phyloP scores from a whole-genome alignment of 2,329 filamentous ascomycete species.

The Pyricularia sp. region DNA sequence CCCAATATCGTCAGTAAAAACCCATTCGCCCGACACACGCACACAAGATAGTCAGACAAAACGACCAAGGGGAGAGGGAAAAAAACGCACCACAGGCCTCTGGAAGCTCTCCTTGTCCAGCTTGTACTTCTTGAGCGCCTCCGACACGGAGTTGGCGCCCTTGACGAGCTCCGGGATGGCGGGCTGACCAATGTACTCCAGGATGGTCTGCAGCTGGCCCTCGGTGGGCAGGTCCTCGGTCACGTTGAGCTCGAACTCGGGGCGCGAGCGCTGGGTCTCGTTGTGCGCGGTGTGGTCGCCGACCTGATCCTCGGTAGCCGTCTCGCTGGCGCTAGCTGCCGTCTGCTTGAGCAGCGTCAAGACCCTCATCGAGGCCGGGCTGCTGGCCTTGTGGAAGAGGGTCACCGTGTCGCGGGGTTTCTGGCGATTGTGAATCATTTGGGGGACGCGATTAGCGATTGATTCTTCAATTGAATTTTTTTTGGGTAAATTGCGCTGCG shows the following conservation, averaged over 20 bases:
- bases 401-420: conserved; percentile 87
- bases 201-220: conserved; percentile 25
- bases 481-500: too few relatives aligned
- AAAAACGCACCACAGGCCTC: conserved; percentile 61
- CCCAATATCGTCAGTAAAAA: neutral
- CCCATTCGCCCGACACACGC: neutral
- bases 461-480: neutral
- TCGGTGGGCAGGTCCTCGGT: conserved; percentile 50
- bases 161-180: conserved; percentile 56
- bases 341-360: conserved; percentile 72
- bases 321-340: conserved; percentile 57
- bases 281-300: conserved; percentile 55
- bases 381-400: conserved; percentile 82
- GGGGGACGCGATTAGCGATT: conserved; percentile 4
- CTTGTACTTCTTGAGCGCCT: conserved; percentile 74
- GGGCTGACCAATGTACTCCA: conserved; percentile 46
- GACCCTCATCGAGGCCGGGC: conserved; percentile 62
- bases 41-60: neutral
- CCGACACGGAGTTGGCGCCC: conserved; percentile 63
- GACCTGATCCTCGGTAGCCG: conserved; percentile 66
- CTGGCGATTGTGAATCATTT: conserved; percentile 35
- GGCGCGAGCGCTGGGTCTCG: conserved; percentile 34
- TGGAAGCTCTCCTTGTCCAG: conserved; percentile 60
- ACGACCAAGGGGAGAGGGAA: neutral
- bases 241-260: conserved; percentile 68